Evolutionary conservation across 2,329 filamentous ascomycete species (phyloP).

Genomic region (Diaporthe australafricana): DNA sequence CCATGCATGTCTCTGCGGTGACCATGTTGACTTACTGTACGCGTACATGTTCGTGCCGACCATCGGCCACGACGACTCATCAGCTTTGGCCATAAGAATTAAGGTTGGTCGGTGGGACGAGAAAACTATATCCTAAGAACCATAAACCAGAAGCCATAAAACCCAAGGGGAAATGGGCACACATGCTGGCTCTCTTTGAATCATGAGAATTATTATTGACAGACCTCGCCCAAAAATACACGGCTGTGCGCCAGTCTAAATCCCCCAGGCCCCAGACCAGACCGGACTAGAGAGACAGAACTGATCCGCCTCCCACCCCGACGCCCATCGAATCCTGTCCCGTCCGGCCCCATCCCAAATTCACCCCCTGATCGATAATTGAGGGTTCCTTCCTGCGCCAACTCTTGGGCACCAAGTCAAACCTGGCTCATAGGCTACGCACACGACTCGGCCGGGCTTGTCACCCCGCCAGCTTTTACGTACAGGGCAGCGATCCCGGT

Average conservation of each 20-base stretch:
- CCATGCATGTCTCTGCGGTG: background rate
- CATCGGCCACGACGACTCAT: conserved; percentile 18
- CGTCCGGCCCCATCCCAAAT: background rate
- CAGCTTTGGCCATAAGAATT: conserved; percentile 11
- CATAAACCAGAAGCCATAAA: background rate
- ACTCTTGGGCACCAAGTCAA: conserved; percentile 29
- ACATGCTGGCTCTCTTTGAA: background rate
- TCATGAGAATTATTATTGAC: background rate
- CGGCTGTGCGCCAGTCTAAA: conserved; percentile 1
- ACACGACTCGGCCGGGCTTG: conserved; percentile 27
- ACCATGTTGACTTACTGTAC: background rate
- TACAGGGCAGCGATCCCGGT: conserved; percentile 5
- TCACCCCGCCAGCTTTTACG: conserved; percentile 24
- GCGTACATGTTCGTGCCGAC: conserved; percentile 17
- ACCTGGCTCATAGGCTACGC: conserved; percentile 1
- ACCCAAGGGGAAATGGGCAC: background rate
- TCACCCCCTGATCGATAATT: conserved; percentile 17
- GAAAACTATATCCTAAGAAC: background rate
- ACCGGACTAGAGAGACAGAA: background rate
- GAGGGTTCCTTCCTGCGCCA: conserved; percentile 12
- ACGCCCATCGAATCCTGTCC: background rate
- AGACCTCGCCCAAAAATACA: conserved; percentile 9
- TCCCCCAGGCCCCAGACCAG: conserved; percentile 6
- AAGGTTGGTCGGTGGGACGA: conserved; percentile 9
- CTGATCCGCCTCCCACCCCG: background rate